These are phyloP conservation scores for Macrolepiota fuliginosa DNA, from an alignment of 768 basidiomycete species.

Conservation along the genomic window DNA sequence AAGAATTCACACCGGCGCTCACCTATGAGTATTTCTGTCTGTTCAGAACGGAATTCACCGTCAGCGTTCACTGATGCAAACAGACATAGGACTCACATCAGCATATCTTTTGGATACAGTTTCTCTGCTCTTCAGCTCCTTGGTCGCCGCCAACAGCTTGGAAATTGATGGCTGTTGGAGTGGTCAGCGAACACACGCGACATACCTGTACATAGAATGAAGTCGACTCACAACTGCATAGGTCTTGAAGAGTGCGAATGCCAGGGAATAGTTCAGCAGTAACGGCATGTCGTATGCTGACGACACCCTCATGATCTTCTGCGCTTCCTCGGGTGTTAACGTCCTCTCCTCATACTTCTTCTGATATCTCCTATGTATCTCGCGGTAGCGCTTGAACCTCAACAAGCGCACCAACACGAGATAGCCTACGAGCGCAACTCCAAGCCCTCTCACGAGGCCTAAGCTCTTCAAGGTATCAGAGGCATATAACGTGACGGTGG, in stretches of 20 bases:
- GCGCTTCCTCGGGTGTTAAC: slow-evolving; percentile 45
- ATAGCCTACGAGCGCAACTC: slow-evolving; percentile 14
- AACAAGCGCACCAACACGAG: slow-evolving; percentile 32
- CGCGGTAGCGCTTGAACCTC: slow-evolving; percentile 42
- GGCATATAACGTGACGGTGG: not conserved
- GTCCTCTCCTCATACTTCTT: slow-evolving; percentile 32
- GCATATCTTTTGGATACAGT: slow-evolving; percentile 41
- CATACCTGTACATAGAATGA: not conserved
- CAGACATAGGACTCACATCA: slow-evolving; percentile 35
- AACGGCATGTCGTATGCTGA: slow-evolving; percentile 43
- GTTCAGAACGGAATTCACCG: slow-evolving; percentile 3
- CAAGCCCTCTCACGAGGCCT: not conserved
- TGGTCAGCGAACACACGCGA: not conserved
- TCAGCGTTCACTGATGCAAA: not conserved
- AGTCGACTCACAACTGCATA: slow-evolving; percentile 40
- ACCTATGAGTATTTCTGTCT: slow-evolving; percentile 48
- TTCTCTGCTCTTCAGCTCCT: slow-evolving; percentile 33
- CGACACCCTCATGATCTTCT: slow-evolving; percentile 34
- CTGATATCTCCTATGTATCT: slow-evolving; percentile 37
- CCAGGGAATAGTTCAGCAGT: slow-evolving; percentile 35
- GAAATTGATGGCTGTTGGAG: slow-evolving; percentile 43
- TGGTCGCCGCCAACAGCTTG: slow-evolving; percentile 37
- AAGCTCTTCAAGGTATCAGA: not conserved
- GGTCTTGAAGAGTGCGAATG: slow-evolving; percentile 55
- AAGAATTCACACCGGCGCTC: not conserved